phyloP scores from a whole-genome alignment of 129 eudicot genomes.

The Centrapalus pauciflorus region DNA sequence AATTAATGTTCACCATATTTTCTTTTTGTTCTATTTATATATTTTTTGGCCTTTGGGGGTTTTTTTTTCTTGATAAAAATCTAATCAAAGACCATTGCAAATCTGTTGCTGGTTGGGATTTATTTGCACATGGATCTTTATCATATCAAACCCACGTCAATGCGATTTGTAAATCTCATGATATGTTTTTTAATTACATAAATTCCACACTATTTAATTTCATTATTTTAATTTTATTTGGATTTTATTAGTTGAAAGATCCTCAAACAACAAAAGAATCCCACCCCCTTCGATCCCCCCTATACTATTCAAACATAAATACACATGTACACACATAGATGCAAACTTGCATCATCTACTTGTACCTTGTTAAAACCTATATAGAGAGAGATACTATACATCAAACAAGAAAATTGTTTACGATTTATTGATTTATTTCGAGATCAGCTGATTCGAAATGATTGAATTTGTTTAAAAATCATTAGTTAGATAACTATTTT shows the following conservation, averaged over 20 bases:
- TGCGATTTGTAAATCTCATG: slow-evolving; percentile 33
- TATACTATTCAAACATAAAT: slow-evolving; percentile 4
- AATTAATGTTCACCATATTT: not conserved
- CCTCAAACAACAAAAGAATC: slow-evolving; percentile 25
- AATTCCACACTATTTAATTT: slow-evolving; percentile 4
- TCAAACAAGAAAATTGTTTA: no score
- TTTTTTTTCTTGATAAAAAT: slow-evolving; percentile 17
- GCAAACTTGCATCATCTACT: no score
- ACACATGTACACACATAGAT: not conserved
- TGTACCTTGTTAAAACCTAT: no score
- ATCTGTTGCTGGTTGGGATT: slow-evolving; percentile 37
- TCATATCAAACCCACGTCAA: slow-evolving; percentile 40
- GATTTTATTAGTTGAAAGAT: slow-evolving; percentile 18
- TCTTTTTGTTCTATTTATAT: not conserved
- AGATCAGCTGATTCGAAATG: no score
- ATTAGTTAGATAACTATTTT: no score
- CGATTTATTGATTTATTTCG: no score
- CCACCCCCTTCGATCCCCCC: slow-evolving; percentile 22
- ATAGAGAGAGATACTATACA: no score
- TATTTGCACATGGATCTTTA: slow-evolving; percentile 37
- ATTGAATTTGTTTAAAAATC: no score
- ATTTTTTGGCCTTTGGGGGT: slow-evolving; percentile 7
- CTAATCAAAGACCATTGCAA: slow-evolving; percentile 28
- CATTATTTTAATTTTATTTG: slow-evolving; percentile 7
- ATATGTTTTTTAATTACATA: slow-evolving; percentile 29